phyloP scores from a whole-genome alignment of 2,329 filamentous ascomycete genomes.

The Calonectria hongkongensis region DNA sequence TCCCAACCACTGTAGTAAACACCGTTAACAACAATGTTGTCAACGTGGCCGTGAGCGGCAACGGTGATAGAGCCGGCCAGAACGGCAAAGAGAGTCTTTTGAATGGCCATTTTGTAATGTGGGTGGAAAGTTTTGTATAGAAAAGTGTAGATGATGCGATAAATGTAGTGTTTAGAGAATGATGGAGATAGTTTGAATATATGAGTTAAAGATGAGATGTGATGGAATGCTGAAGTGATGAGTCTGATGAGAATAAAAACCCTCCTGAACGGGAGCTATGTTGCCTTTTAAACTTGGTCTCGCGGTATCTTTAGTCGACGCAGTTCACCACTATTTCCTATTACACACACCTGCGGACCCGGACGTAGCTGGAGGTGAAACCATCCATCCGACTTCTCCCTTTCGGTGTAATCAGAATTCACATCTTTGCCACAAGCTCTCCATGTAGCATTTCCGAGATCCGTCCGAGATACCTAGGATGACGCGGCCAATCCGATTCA shows the following conservation, averaged over 20 bases:
- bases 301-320: too few relatives aligned
- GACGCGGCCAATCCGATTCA: background rate
- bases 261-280: too few relatives aligned
- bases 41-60: slow-evolving; percentile 56
- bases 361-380: background rate
- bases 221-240: slow-evolving; percentile 2
- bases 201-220: background rate
- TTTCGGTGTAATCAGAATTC: background rate
- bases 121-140: background rate
- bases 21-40: slow-evolving; percentile 54
- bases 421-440: background rate
- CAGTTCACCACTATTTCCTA: background rate
- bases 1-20: slow-evolving; percentile 51
- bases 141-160: background rate
- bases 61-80: slow-evolving; percentile 54
- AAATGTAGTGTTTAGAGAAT: too few relatives aligned
- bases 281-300: background rate
- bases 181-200: background rate
- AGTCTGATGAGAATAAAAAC: background rate
- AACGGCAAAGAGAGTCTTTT: slow-evolving; percentile 52
- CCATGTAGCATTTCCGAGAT: background rate
- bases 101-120: slow-evolving; percentile 53
- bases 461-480: background rate
- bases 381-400: background rate
- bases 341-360: background rate